Evolutionary conservation across 805 yeast genomes (phyloP).

Genomic region (Myxozyma nipponensis): DNA sequence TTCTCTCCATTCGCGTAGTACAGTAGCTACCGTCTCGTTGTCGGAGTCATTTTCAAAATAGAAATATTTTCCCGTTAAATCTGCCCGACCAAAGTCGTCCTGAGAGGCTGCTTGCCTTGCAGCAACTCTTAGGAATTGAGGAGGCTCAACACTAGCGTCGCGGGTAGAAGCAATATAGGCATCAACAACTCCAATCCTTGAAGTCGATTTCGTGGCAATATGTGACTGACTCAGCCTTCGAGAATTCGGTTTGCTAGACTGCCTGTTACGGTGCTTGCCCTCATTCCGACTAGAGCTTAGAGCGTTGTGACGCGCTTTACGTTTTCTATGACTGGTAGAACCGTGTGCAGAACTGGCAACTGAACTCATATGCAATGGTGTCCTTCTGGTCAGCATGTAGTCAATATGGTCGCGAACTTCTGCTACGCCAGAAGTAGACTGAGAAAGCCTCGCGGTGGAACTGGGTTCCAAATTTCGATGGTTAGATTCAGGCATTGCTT

Average conservation of each 20-base stretch:
- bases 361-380: slow-evolving; percentile 8
- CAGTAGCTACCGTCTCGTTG: slow-evolving; percentile 12
- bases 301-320: too few relatives aligned
- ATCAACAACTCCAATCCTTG: slow-evolving; percentile 22
- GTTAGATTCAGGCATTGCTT: too few relatives aligned
- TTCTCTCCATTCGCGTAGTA: slow-evolving; percentile 23
- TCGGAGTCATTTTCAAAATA: slow-evolving; percentile 26
- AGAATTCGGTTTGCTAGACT: slow-evolving; percentile 10
- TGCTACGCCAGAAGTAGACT: neutral
- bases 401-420: slow-evolving; percentile 17
- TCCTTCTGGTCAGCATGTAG: slow-evolving; percentile 9
- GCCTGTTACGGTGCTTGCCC: slow-evolving; percentile 3
- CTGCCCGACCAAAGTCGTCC: slow-evolving; percentile 15
- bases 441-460: neutral
- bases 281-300: neutral
- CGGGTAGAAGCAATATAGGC: slow-evolving; percentile 13
- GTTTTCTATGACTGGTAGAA: too few relatives aligned
- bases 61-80: slow-evolving; percentile 16
- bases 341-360: too few relatives aligned
- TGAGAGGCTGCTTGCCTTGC: slow-evolving; percentile 20
- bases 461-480: neutral
- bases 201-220: neutral
- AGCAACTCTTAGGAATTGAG: slow-evolving; percentile 23
- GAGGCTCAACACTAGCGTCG: neutral
- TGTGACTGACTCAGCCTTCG: slow-evolving; percentile 4